Evolutionary conservation across 1,284 basidiomycete species (phyloP).

Genomic region (Termitomyces sp.): DNA sequence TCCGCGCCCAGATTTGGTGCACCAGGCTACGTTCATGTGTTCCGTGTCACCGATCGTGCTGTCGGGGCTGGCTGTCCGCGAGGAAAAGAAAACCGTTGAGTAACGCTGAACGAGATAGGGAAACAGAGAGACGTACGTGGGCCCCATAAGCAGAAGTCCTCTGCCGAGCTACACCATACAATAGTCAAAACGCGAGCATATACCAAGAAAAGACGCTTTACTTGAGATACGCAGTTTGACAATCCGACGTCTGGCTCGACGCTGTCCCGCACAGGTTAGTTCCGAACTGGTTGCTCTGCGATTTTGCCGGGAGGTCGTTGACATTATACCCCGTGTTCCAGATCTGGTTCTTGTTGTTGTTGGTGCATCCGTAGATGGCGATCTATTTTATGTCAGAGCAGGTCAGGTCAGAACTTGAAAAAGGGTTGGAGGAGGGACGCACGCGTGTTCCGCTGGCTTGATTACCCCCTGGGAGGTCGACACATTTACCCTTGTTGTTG

Average conservation of each 20-base stretch:
- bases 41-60: conserved; percentile 66
- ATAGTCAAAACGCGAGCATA: conserved; percentile 1
- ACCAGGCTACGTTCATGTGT: conserved; percentile 68
- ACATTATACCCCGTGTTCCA: conserved; percentile 46
- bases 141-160: conserved; percentile 63
- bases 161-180: conserved; percentile 30
- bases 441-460: conserved; percentile 36
- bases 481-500: conserved; percentile 41
- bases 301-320: conserved; percentile 34
- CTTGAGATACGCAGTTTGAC: conserved; percentile 55
- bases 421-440: conserved; percentile 9
- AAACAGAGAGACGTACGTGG: conserved; percentile 31
- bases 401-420: background rate
- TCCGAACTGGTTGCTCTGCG: conserved; percentile 52
- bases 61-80: conserved; percentile 25
- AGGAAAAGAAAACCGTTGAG: background rate
- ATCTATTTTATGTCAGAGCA: conserved; percentile 22
- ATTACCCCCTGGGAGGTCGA: conserved; percentile 40
- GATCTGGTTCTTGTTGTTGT: conserved; percentile 38
- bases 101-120: background rate
- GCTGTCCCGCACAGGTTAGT: conserved; percentile 50
- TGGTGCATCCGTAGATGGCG: conserved; percentile 40
- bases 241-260: conserved; percentile 42
- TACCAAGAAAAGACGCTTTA: conserved; percentile 20
- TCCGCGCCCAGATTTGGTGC: conserved; percentile 63